phyloP scores from a whole-genome alignment of 2,329 filamentous ascomycete species.

The Aspergillus pseudoglaucus region DNA sequence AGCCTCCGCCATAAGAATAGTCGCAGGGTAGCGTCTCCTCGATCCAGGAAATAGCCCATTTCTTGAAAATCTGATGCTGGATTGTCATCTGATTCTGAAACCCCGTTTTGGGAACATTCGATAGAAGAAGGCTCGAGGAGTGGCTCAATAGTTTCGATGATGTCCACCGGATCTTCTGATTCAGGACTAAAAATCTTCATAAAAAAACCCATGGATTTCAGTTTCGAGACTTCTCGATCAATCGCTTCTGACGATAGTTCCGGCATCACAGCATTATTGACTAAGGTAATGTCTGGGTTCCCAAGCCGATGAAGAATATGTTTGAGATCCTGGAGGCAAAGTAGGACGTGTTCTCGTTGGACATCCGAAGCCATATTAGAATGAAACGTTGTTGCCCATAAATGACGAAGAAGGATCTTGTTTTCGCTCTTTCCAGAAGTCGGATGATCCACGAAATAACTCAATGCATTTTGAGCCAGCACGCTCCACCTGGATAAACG shows the following conservation, averaged over 20 bases:
- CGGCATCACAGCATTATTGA: constrained; percentile 84
- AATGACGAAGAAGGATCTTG: constrained; percentile 52
- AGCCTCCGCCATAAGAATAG: constrained; percentile 86
- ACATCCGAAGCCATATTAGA: constrained; percentile 52
- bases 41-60: constrained; percentile 76
- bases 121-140: constrained; percentile 64
- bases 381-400: constrained; percentile 61
- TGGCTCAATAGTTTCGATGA: constrained; percentile 89
- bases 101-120: constrained; percentile 17
- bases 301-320: constrained; percentile 44
- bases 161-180: constrained; percentile 67
- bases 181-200: constrained; percentile 80
- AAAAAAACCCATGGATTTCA: constrained; percentile 97
- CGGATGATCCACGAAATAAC: constrained; percentile 30
- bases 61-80: constrained; percentile 57
- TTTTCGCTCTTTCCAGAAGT: constrained; percentile 26
- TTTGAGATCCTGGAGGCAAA: constrained; percentile 59
- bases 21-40: constrained; percentile 73
- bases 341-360: constrained; percentile 53
- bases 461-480: constrained; percentile 51
- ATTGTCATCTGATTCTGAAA: constrained; percentile 28
- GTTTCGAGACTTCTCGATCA: constrained; percentile 82
- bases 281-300: constrained; percentile 52
- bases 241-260: constrained; percentile 77
- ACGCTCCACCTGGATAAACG: constrained; percentile 55